Base-by-base conservation (phyloP, 2,329 filamentous ascomycete species). In the Fusarium oxysporum region DNA sequence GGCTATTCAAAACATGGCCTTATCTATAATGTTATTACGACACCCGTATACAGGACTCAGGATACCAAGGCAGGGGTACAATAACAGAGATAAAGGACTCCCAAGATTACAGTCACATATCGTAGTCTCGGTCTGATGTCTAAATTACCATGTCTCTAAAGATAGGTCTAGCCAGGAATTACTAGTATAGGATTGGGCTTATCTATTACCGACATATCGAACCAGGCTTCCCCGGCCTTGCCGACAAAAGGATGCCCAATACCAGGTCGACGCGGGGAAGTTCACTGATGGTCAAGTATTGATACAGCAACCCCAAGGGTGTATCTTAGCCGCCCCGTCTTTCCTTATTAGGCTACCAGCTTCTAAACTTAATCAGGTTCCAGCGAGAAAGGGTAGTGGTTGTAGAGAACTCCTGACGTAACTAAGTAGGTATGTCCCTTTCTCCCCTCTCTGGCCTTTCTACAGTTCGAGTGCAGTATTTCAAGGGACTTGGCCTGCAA, bases 361-460 rank as follows among this genome's bases (percentile, higher is more conserved):
- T 4, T 25, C 32, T 5, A 16, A 3, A 0, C 4, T 21, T 6
- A 2, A 2, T 3, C 17, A 4, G 0, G 2, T 5, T 14, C 0
- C 1, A 50, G 11, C 0, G 2, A 0, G 0, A 23, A 7, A 23
- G 4, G 30, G n/a, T 0, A 21, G 48, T 51, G 32, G 6, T 1
- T 37, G 3, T 37, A 35, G 12, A 25, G 1, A 2, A 25, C 0
- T 8, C 0, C 16, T 53, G 32, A 37, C 32, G n/a, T 53, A 53
- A 35, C 8, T 8, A 5, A 35, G 3, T 2, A 1, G 8, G 12
- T 21, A 11, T 35, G 6, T 8, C 9, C 11, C 12, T 8, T 30
- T 14, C 2, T 21, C 48, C 6, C 16, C 12, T 21, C 48, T 19
- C 3, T 1, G 14, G 10, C 21, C 13, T 50, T 2, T 50, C n/a